Conservation (phyloP, 768 basidiomycete species). For the Naganishia randhawae region DNA sequence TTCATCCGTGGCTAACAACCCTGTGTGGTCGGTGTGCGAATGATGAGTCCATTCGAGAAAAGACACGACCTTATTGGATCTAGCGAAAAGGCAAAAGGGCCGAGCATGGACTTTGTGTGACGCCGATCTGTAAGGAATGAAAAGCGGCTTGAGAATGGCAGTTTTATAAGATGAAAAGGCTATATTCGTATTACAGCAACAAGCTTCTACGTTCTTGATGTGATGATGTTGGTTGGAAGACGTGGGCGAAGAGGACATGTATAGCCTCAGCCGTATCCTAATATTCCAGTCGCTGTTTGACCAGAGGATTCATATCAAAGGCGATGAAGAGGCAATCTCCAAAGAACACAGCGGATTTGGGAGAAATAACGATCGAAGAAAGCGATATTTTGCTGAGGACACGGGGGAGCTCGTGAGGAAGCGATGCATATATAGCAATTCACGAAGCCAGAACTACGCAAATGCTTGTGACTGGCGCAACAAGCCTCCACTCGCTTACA, state of each 20-base stretch:
- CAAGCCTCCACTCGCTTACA: conserved; percentile 3
- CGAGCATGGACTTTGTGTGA: not conserved
- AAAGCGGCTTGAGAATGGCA: not conserved
- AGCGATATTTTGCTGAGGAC: too few relatives aligned
- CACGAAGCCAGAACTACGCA: not conserved
- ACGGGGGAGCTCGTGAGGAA: not conserved
- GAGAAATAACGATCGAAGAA: too few relatives aligned
- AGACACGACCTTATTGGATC: not conserved
- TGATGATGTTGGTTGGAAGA: too few relatives aligned
- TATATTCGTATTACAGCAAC: not conserved
- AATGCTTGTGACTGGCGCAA: not conserved
- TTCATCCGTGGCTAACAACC: not conserved
- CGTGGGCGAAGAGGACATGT: too few relatives aligned
- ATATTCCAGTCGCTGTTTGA: too few relatives aligned
- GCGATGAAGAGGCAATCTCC: too few relatives aligned
- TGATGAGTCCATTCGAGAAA: conserved; percentile 1
- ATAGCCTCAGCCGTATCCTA: too few relatives aligned
- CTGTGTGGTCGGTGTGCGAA: conserved; percentile 30
- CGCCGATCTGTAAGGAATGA: not conserved
- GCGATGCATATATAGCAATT: not conserved
- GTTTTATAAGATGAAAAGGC: not conserved
- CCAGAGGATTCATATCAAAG: too few relatives aligned
- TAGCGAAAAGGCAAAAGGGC: not conserved
- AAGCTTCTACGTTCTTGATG: not conserved
- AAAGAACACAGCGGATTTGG: too few relatives aligned